These are phyloP conservation scores for Penicillium sp. DNA, from an alignment of 2,329 filamentous ascomycete genomes.

Conservation along the genomic window DNA sequence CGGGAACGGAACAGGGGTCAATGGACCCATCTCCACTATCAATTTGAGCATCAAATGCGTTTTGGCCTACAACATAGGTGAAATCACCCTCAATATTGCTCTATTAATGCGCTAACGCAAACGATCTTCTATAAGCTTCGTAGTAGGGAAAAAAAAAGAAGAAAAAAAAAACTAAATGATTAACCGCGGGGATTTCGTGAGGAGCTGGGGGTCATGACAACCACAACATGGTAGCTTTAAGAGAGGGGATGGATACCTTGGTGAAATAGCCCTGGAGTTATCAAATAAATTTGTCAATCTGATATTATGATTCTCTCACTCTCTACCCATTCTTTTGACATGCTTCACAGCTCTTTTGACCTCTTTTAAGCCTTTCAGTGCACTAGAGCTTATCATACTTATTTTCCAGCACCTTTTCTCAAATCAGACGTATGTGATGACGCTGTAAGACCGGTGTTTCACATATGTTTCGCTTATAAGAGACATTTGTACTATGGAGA, in stretches of 20 bases:
- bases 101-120: background rate
- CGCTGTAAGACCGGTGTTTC: background rate
- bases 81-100: background rate
- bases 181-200: too few species aligned
- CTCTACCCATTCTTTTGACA: too few species aligned
- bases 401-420: background rate
- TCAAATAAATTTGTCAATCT: background rate
- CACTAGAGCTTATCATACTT: background rate
- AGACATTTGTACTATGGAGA: background rate
- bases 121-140: fast-evolving
- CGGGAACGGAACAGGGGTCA: background rate
- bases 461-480: background rate
- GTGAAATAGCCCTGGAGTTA: background rate
- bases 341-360: background rate
- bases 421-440: background rate
- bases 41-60: background rate
- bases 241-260: background rate
- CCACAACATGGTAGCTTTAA: background rate
- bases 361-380: background rate
- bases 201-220: too few species aligned
- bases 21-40: background rate
- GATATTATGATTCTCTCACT: background rate
- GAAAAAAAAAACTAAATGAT: background rate
- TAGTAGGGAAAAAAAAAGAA: too few species aligned
- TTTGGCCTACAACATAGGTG: too few species aligned